These are phyloP conservation scores for Davidsoniella australis DNA, from an alignment of 2,329 filamentous ascomycete species.

Conservation along the genomic window DNA sequence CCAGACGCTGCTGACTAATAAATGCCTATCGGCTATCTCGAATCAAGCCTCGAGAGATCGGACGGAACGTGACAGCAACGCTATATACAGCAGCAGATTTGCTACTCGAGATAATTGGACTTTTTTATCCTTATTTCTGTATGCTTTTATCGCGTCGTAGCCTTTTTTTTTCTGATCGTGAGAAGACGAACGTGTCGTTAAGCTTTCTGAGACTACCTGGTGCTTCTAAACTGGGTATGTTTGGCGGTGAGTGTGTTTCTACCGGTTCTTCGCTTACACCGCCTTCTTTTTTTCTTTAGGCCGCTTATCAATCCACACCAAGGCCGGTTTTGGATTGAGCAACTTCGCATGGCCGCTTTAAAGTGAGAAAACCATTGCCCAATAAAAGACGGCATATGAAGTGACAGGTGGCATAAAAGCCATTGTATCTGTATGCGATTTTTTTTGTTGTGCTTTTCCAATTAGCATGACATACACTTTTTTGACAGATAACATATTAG, in stretches of 20 bases:
- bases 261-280: background rate
- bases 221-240: constrained; percentile 1
- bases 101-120: too few relatives aligned
- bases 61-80: background rate
- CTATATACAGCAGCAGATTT: too few relatives aligned
- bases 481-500: too few relatives aligned
- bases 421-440: background rate
- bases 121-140: too few relatives aligned
- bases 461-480: too few relatives aligned
- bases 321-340: background rate
- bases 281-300: background rate
- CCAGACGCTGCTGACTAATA: background rate
- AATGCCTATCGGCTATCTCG: background rate
- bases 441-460: background rate
- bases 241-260: background rate
- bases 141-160: too few relatives aligned
- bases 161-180: background rate
- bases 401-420: background rate
- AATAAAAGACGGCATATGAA: background rate
- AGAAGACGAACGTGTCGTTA: constrained; percentile 12
- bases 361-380: background rate
- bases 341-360: background rate
- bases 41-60: background rate
- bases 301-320: background rate
- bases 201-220: constrained; percentile 3